Percentiles rank a stretch among this genome's conserved stretches.
phyloP scores from a whole-genome alignment of 495 filamentous ascomycete species.

The Pseudevernia furfuracea region DNA sequence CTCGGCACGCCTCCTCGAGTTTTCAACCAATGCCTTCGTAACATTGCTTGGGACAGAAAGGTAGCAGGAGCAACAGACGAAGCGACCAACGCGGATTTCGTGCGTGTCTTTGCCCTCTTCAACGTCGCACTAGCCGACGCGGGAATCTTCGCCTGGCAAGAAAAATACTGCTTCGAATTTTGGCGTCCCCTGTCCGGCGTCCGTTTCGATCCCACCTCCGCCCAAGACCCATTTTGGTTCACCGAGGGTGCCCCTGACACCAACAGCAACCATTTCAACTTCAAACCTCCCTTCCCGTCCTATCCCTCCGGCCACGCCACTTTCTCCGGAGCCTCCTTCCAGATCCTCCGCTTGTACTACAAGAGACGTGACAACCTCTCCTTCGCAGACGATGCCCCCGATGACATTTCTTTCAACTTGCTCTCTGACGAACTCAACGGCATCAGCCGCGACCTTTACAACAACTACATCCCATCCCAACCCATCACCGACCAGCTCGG shows the following conservation, averaged over 20 bases:
- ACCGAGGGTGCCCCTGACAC: conserved; percentile 31
- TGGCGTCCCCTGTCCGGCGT: conserved; percentile 35
- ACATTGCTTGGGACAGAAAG: conserved; percentile 26
- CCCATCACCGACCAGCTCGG: conserved; percentile 31
- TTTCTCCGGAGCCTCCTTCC: conserved; percentile 33
- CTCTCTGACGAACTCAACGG: conserved; percentile 34
- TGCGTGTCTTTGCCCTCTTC: conserved; percentile 30
- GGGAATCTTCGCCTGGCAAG: conserved; percentile 33
- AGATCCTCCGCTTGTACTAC: conserved; percentile 32
- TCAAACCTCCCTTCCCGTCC: conserved; percentile 36
- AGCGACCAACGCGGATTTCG: conserved; percentile 34
- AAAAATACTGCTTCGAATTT: conserved; percentile 33
- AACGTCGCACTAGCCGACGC: conserved; percentile 33
- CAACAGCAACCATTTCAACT: conserved; percentile 29
- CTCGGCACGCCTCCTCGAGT: conserved; percentile 30
- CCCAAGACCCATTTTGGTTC: conserved; percentile 32
- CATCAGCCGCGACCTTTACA: conserved; percentile 29
- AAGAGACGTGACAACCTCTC: conserved; percentile 24
- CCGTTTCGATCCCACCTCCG: conserved; percentile 26
- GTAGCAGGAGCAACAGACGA: conserved; percentile 19
- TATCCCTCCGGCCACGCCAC: conserved; percentile 37
- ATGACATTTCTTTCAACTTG: conserved; percentile 28
- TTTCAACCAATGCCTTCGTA: conserved; percentile 31
- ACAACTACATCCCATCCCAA: conserved; percentile 27
- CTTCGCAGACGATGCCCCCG: conserved; percentile 29